Conservation (phyloP, 257 asterid genomes). For the Scutellaria barbata region DNA sequence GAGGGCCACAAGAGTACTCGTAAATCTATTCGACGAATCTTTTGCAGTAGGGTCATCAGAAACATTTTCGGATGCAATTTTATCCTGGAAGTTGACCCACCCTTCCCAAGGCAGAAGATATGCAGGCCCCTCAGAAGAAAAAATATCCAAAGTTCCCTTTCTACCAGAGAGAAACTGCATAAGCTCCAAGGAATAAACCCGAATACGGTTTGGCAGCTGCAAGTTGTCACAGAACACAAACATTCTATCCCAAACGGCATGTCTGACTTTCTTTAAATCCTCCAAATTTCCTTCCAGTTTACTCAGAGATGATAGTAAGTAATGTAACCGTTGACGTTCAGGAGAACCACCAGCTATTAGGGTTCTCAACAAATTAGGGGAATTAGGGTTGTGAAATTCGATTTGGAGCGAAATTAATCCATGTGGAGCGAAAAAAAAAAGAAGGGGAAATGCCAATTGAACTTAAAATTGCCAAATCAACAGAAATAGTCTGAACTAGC, state of each 20-base stretch:
- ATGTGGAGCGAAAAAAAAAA: no score
- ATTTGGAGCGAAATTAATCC: no score
- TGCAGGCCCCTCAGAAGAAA: slow-evolving; percentile 44
- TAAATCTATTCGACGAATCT: slow-evolving; percentile 56
- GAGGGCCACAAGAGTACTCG: slow-evolving; percentile 83
- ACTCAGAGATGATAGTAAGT: slow-evolving; percentile 74
- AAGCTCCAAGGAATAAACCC: slow-evolving; percentile 81
- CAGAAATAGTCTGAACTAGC: no score
- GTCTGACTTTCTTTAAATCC: slow-evolving; percentile 63
- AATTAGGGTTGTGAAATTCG: no score
- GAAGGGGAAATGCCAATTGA: no score
- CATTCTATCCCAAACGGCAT: slow-evolving; percentile 77
- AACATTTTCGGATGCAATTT: slow-evolving; percentile 37
- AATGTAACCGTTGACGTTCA: slow-evolving; percentile 51
- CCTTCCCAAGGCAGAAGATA: slow-evolving; percentile 87
- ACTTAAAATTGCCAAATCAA: no score
- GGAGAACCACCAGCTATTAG: slow-evolving; percentile 52
- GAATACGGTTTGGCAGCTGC: slow-evolving; percentile 67
- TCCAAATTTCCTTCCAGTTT: slow-evolving; percentile 71
- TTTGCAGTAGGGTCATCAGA: slow-evolving; percentile 44
- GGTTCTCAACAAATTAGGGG: no score
- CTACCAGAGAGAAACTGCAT: slow-evolving; percentile 78
- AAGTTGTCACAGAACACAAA: slow-evolving; percentile 68
- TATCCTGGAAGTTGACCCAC: slow-evolving; percentile 63
- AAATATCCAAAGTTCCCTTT: slow-evolving; percentile 47